A percentile compares a stretch with the other conserved stretches of the same genome.
Evolutionary conservation across 352 stramenopile genomes (phyloP).

Genomic region (Hyaloperonospora brassicae): DNA sequence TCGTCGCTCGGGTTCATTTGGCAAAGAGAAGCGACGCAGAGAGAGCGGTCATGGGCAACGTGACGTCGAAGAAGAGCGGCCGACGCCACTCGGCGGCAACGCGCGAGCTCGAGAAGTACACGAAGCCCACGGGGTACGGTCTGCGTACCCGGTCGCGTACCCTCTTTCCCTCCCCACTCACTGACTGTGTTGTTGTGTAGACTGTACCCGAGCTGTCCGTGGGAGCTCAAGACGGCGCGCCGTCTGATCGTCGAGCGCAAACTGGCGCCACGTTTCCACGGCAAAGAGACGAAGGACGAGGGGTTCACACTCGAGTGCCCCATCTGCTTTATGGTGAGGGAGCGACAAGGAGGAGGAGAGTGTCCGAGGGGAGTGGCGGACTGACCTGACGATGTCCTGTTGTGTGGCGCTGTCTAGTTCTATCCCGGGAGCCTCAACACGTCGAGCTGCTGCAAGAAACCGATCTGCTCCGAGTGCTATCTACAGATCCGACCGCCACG

Average conservation of each 20-base stretch:
- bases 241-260: slow-evolving; percentile 66
- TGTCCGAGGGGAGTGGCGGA: not conserved
- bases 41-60: slow-evolving; percentile 72
- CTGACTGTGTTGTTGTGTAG: slow-evolving; percentile 18
- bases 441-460: slow-evolving; percentile 59
- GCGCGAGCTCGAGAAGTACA: slow-evolving; percentile 64
- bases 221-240: slow-evolving; percentile 55
- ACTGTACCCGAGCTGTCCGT: slow-evolving; percentile 69
- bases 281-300: slow-evolving; percentile 50
- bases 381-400: slow-evolving; percentile 5
- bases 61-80: slow-evolving; percentile 34
- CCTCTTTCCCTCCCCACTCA: not conserved
- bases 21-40: slow-evolving; percentile 9
- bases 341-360: not conserved
- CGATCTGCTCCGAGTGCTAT: slow-evolving; percentile 68
- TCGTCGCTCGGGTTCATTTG: slow-evolving; percentile 16
- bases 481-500: slow-evolving; percentile 51
- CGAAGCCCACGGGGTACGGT: slow-evolving; percentile 47
- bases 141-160: not conserved
- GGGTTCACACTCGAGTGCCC: slow-evolving; percentile 68
- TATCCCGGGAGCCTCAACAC: slow-evolving; percentile 57
- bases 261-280: slow-evolving; percentile 62
- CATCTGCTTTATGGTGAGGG: slow-evolving; percentile 73
- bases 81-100: slow-evolving; percentile 26
- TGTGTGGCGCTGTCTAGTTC: slow-evolving; percentile 22